Base-by-base conservation (phyloP, 2,329 filamentous ascomycete genomes). In the Xylariomycetidae sp. region DNA sequence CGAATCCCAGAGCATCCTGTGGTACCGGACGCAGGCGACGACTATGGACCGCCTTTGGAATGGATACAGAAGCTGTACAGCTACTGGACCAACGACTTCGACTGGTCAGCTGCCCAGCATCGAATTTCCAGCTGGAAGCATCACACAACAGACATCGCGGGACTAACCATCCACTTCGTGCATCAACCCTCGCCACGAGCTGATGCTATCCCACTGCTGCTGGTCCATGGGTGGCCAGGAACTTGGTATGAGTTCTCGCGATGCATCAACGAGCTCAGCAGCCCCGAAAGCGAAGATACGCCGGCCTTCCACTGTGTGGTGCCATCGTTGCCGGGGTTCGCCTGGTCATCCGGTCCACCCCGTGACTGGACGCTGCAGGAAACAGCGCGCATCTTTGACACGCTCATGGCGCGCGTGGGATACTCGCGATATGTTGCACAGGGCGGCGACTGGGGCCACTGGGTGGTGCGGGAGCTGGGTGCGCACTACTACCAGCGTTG, bases 191-290 rank as follows among this genome's bases (percentile, higher is more conserved):
- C 50, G 2, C 29, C 29, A 1, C 25, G 29, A 2, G 23, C 34
- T 2, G 18, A 46, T 14, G 61, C 60, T 0, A 60, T 66, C 20
- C 61, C 65, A 1, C 43, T 68, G 2, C 43, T 68, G 1, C 42
- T 66, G 19, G 43, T 63, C 2, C 62, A 68, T 42, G 65, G 64
- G 19, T 68, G 62, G 65, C 64, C 63, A 3, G 63, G 63, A 4
- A 60, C 55, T 1, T 67, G 67, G 34, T 58, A 60, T 40, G 64
- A 69, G 39, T 65, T 64, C 41, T 58, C 47, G 28, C 59, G 57
- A 37, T 53, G 63, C 13, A 61, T 61, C 42, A 39, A 52, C 30
- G 46, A 56, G 17, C 40, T 67, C 2, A 44, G 57, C 4, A 36
- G 53, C 8, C 49, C 52, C 6, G 20, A n/a, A 17, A 31, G 32